phyloP scores from a whole-genome alignment of 2,329 filamentous ascomycete genomes.

The Clathrospora elynae region DNA sequence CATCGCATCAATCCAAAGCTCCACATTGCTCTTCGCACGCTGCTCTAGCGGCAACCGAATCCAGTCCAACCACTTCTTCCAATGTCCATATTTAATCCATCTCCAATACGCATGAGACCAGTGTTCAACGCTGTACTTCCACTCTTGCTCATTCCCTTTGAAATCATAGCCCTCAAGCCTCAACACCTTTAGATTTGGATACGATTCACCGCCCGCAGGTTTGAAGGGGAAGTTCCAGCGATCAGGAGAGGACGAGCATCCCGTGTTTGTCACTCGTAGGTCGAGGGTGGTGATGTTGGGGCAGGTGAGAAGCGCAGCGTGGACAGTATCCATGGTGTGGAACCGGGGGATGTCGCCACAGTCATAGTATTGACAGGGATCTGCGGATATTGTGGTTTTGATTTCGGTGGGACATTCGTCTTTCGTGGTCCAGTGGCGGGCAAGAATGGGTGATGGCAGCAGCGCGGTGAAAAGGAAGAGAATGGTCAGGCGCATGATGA shows the following conservation, averaged over 20 bases:
- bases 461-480: too few relatives aligned
- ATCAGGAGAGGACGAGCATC: slow-evolving; percentile 9
- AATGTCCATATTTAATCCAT: not conserved
- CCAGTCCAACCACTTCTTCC: slow-evolving; percentile 4
- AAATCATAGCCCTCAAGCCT: slow-evolving; percentile 17
- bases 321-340: slow-evolving; percentile 10
- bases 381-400: slow-evolving; percentile 1
- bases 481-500: too few relatives aligned
- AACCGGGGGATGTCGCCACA: slow-evolving; percentile 2
- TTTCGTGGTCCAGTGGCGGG: slow-evolving; percentile 6
- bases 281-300: slow-evolving; percentile 22
- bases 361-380: not conserved
- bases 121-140: too few relatives aligned
- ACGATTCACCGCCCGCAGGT: slow-evolving; percentile 11
- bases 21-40: slow-evolving; percentile 13
- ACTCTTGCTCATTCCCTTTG: not conserved
- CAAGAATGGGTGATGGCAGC: not conserved
- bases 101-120: not conserved
- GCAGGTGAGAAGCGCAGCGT: slow-evolving; percentile 13
- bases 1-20: slow-evolving; percentile 23
- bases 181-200: slow-evolving; percentile 14
- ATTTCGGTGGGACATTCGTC: slow-evolving; percentile 12
- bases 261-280: slow-evolving; percentile 7
- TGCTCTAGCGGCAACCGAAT: not conserved
- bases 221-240: slow-evolving; percentile 18